Percentiles rank a stretch among this genome's conserved stretches.
phyloP scores from a whole-genome alignment of 2,329 filamentous ascomycete genomes.

The Sphaerostilbella broomeana region DNA sequence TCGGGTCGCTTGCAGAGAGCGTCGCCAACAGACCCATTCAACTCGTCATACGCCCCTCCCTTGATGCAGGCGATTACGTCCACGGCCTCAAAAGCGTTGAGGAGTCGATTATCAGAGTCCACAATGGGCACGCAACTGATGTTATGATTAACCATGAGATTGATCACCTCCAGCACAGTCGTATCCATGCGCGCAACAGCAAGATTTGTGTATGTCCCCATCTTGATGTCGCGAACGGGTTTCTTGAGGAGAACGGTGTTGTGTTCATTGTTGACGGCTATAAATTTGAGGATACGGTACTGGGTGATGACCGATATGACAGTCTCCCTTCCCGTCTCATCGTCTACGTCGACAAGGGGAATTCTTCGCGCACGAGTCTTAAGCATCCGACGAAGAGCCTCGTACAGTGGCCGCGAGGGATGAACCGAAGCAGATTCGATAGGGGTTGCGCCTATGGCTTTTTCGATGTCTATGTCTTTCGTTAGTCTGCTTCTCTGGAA shows the following conservation, averaged over 20 bases:
- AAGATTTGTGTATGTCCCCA: slow-evolving; percentile 78
- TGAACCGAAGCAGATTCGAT: slow-evolving; percentile 96
- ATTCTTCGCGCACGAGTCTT: slow-evolving; percentile 89
- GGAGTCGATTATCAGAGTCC: slow-evolving; percentile 66
- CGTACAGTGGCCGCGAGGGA: slow-evolving; percentile 82
- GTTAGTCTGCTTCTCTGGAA: slow-evolving; percentile 18
- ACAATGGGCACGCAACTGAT: slow-evolving; percentile 94
- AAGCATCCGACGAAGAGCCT: slow-evolving; percentile 91
- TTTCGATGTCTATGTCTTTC: slow-evolving; percentile 71
- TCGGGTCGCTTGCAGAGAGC: slow-evolving; percentile 80
- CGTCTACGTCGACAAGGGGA: slow-evolving; percentile 86
- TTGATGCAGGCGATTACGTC: slow-evolving; percentile 96
- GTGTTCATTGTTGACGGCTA: slow-evolving; percentile 82
- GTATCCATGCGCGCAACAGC: slow-evolving; percentile 82
- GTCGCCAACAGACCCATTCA: slow-evolving; percentile 80
- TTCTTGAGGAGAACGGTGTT: slow-evolving; percentile 87
- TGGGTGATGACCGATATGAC: slow-evolving; percentile 97
- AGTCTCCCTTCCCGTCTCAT: slow-evolving; percentile 85
- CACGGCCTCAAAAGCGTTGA: slow-evolving; percentile 97
- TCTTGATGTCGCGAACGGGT: slow-evolving; percentile 71
- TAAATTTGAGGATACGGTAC: slow-evolving; percentile 97
- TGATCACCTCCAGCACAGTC: slow-evolving; percentile 88
- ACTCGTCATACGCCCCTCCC: slow-evolving; percentile 84
- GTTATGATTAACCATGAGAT: slow-evolving; percentile 84
- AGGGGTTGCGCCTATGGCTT: slow-evolving; percentile 80